These are phyloP conservation scores for Collybiopsis luxurians DNA, from an alignment of 768 basidiomycete genomes.

Conservation along the genomic window DNA sequence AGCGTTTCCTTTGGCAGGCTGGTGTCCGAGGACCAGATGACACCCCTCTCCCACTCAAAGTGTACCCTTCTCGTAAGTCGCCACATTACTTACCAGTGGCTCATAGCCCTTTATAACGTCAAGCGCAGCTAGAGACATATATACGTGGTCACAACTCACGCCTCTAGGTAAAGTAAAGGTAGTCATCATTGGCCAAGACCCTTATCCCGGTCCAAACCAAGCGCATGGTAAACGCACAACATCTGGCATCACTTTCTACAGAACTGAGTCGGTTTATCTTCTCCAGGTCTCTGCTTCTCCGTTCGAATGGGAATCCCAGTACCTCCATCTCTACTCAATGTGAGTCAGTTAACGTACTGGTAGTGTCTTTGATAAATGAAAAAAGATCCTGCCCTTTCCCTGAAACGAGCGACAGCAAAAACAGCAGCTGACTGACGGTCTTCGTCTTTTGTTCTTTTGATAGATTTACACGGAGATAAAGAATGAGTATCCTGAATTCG, in stretches of 20 bases:
- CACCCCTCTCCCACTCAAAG: constrained; percentile 42
- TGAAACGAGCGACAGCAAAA: neutral
- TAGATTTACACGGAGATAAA: constrained; percentile 90
- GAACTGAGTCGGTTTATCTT: constrained; percentile 3
- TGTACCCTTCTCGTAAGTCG: constrained; percentile 77
- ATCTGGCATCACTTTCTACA: neutral
- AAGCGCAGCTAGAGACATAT: constrained; percentile 69
- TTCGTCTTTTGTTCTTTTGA: constrained; percentile 14
- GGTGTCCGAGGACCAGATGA: constrained; percentile 56
- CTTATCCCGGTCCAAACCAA: constrained; percentile 77
- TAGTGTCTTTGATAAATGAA: neutral
- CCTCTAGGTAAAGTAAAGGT: constrained; percentile 80
- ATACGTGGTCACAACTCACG: constrained; percentile 82
- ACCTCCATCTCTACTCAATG: constrained; percentile 85
- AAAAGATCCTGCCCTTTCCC: neutral
- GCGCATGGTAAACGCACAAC: constrained; percentile 65
- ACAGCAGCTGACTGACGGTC: neutral
- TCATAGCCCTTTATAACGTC: neutral
- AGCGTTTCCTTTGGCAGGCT: constrained; percentile 65
- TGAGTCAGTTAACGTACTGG: constrained; percentile 30
- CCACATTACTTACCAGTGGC: neutral
- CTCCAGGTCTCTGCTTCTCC: constrained; percentile 83
- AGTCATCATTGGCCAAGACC: constrained; percentile 90
- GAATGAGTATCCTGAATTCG: constrained; percentile 77
- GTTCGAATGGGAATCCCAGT: constrained; percentile 73